These are phyloP conservation scores for Blastomyces parvus DNA, from an alignment of 2,329 filamentous ascomycete genomes.

Conservation along the genomic window DNA sequence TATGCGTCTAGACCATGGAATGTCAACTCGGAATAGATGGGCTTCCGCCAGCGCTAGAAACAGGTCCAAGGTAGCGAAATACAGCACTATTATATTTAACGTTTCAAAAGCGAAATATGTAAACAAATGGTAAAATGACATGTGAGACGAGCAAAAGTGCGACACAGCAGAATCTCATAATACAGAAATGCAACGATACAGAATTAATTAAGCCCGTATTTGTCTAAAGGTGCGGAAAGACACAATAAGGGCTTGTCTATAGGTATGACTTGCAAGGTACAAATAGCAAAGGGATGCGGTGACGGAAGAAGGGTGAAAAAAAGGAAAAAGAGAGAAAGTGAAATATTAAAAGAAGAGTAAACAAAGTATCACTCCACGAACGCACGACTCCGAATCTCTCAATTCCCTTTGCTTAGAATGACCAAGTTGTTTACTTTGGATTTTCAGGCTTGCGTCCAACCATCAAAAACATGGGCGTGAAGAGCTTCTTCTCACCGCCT, in stretches of 20 bases:
- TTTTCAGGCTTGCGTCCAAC: slow-evolving; percentile 69
- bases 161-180: not conserved
- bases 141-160: not conserved
- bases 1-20: no score
- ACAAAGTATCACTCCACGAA: not conserved
- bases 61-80: not conserved
- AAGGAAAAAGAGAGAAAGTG: not conserved
- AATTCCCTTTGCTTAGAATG: not conserved
- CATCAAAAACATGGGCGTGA: slow-evolving; percentile 98
- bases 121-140: not conserved
- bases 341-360: not conserved
- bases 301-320: not conserved
- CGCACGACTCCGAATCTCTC: not conserved
- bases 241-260: not conserved
- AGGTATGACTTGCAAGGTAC: not conserved
- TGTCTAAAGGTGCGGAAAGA: not conserved
- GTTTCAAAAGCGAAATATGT: not conserved
- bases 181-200: not conserved
- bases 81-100: not conserved
- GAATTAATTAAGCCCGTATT: not conserved
- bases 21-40: no score
- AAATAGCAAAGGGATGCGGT: not conserved
- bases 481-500: slow-evolving; percentile 80
- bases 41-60: no score
- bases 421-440: slow-evolving; percentile 17